Conservation (phyloP, 176 grass and related monocot genomes). For the Oryza glaberrima region DNA sequence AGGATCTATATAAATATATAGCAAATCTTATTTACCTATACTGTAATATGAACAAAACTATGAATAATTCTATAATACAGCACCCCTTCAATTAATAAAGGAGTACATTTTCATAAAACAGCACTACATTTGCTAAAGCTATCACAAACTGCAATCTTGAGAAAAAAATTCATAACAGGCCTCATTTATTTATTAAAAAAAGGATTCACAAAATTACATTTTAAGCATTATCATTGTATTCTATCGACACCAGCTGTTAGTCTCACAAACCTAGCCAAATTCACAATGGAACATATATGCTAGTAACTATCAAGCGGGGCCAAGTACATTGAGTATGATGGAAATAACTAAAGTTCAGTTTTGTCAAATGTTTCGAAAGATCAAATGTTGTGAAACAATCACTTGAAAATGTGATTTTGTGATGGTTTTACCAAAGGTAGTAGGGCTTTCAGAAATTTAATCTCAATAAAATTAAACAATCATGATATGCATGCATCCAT, state of each 20-base stretch:
- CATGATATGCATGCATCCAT: neutral
- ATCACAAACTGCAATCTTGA: neutral
- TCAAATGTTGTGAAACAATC: neutral
- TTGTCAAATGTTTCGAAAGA: neutral
- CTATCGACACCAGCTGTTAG: neutral
- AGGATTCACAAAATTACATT: neutral
- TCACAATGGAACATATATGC: neutral
- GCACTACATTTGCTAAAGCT: neutral
- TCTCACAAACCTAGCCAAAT: neutral
- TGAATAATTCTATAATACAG: neutral
- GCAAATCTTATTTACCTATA: neutral
- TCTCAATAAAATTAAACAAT: neutral
- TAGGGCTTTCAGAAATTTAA: neutral
- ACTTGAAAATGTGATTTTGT: neutral
- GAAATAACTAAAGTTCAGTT: neutral
- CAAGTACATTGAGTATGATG: neutral
- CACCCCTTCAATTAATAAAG: constrained; percentile 2
- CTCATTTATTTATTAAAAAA: too few species aligned
- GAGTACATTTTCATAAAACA: neutral
- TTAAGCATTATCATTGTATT: neutral
- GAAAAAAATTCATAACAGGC: neutral
- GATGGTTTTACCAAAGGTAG: neutral
- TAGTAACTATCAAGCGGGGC: neutral
- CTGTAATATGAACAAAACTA: neutral
- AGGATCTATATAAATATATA: neutral